A percentile compares a stretch with the other conserved stretches of the same genome.
Conservation (phyloP, 2,329 filamentous ascomycete genomes). For the Didymella pomorum region DNA sequence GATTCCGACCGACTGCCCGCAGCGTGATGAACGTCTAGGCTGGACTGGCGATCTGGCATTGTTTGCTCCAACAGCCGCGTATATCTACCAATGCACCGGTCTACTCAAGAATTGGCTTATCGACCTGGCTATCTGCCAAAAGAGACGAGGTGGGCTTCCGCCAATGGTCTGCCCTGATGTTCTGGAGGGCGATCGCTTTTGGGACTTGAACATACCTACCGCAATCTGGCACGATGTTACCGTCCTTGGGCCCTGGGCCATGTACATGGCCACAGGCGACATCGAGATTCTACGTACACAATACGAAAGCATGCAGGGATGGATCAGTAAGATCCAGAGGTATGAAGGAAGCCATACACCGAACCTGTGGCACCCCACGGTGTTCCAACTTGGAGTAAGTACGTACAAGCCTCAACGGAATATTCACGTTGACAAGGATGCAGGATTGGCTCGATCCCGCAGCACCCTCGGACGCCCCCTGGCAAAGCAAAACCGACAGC, state of each 20-base stretch:
- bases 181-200: neutral
- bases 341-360: neutral
- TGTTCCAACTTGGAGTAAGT: neutral
- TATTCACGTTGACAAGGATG: neutral
- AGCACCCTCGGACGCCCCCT: neutral
- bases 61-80: slow-evolving; percentile 59
- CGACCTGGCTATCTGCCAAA: slow-evolving; percentile 1
- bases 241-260: neutral
- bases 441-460: neutral
- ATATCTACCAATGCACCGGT: slow-evolving; percentile 2
- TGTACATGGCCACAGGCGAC: neutral
- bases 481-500: neutral
- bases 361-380: neutral
- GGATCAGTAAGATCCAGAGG: neutral
- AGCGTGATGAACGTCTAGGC: slow-evolving; percentile 62
- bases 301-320: neutral
- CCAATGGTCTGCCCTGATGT: slow-evolving; percentile 6
- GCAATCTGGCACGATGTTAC: neutral
- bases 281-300: neutral
- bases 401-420: too few relatives aligned
- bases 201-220: slow-evolving; percentile 1
- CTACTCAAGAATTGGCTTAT: slow-evolving; percentile 4
- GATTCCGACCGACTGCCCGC: slow-evolving; percentile 56
- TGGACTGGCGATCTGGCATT: slow-evolving; percentile 62
- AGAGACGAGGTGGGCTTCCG: neutral